Evolutionary conservation across 352 stramenopile species (phyloP), one percentile per base, ranked within the genome.

Genomic region (Peronospora farinosa): DNA sequence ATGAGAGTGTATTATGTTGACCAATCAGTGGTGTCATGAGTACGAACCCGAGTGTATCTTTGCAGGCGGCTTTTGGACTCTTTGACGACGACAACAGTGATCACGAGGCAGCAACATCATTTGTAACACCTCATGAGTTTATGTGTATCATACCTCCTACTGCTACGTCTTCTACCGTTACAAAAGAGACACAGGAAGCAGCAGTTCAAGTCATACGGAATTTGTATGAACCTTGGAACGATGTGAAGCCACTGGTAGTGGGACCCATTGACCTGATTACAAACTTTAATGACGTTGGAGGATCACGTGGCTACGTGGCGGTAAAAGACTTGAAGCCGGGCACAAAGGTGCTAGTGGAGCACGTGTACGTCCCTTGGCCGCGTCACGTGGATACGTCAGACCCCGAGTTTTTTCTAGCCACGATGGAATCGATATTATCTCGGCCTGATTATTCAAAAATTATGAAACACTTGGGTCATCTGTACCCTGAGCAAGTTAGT

Each of bases 321-420:
- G 67, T 60, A 5, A 51, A 60, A 35, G 70, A 95, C 40, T 54
- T 98, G 15, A 58, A 75, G 37, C 74, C 90, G 4, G 92, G 92
- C 40, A 97, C 90, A 49, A 74, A 88, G 31, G 65, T 97, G 30
- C 65, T 98, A 5, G 69, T 96, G 23, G 92, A 98, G 64, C 73
- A 91, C 31, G 76, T 94, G 12, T 90, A 89, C 37, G 70, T 96
- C 41, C 71, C 81, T n/a, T 98, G 92, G 92, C 84, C 86, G 2
- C 66, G 72, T 9, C 75, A 94, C 50, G 74, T 97, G 31, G 69
- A 93, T 40, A 85, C 80, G 16, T 72, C 74, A 15, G 71, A 88
- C 47, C 69, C 75, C 7, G 58, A 77, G 38, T 83, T 98, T 41
- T 92, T 94, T 53, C 65, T 97, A 25, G 78, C 84, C 33, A 95